Evolutionary conservation across 148 eudicot genomes (phyloP).

Genomic region (Vaccinium myrtillus): DNA sequence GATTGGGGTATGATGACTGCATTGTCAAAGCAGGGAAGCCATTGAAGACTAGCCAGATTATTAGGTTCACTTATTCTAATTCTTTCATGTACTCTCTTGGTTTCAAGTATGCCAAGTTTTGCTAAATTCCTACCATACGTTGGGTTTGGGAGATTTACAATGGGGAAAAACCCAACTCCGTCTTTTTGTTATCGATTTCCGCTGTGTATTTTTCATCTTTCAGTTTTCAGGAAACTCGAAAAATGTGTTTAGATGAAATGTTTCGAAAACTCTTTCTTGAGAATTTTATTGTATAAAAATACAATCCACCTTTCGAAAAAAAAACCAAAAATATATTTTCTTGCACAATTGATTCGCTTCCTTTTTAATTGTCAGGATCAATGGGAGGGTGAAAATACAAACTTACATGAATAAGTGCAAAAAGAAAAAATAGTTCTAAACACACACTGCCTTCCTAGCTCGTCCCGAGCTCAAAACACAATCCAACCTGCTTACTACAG

Average conservation of each 20-base stretch:
- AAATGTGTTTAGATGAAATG: not conserved
- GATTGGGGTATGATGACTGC: constrained; percentile 41
- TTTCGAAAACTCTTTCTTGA: not conserved
- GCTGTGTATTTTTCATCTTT: not conserved
- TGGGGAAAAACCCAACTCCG: too few species aligned
- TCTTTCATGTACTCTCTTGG: constrained; percentile 46
- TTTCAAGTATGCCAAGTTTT: constrained; percentile 40
- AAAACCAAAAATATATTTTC: too few species aligned
- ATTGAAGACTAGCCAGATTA: constrained; percentile 28
- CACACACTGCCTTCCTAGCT: not conserved
- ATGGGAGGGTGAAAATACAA: not conserved
- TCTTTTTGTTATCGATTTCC: too few species aligned
- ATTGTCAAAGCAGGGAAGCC: constrained; percentile 39
- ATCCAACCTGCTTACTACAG: too few species aligned
- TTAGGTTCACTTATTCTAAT: constrained; percentile 42
- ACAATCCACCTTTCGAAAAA: too few species aligned
- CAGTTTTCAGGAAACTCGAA: not conserved
- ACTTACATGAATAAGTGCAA: too few species aligned
- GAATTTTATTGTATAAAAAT: too few species aligned
- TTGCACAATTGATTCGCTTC: too few species aligned
- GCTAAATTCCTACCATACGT: constrained; percentile 3
- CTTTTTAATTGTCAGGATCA: not conserved
- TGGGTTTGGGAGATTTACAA: not conserved
- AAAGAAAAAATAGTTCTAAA: not conserved
- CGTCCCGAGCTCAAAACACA: too few species aligned